Base-by-base conservation (phyloP, 2,329 filamentous ascomycete species). In the Calcarisporium arbuscula region DNA sequence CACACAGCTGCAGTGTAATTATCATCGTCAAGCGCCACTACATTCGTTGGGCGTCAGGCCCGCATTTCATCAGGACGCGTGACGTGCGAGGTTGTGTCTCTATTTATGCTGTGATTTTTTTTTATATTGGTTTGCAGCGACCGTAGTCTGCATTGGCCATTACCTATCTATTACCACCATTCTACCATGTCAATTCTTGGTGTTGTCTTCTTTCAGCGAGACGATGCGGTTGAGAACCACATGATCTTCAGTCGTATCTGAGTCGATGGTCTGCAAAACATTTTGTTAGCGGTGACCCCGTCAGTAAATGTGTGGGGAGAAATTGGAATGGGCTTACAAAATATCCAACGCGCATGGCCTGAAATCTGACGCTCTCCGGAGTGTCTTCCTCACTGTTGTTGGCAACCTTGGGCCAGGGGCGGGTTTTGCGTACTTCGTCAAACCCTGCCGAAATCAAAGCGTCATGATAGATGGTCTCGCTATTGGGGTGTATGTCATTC, bases 141-240 rank as follows among this genome's bases (percentile, higher is more conserved):
- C n/a, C n/a, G n/a, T n/a, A n/a, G n/a, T n/a, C n/a, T n/a, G n/a
- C n/a, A n/a, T n/a, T n/a, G n/a, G n/a, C n/a, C n/a, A n/a, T n/a
- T n/a, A n/a, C n/a, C n/a, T n/a, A n/a, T n/a, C n/a, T n/a, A n/a
- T n/a, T n/a, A n/a, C n/a, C n/a, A n/a, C n/a, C n/a, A n/a, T n/a
- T n/a, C n/a, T n/a, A n/a, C n/a, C n/a, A n/a, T n/a, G n/a, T 27
- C 34, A 30, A n/a, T 38, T 45, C 68, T 85, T 85, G 32, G 75
- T 75, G 16, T 72, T 64, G 53, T 90, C 85, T 61, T 94, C 87
- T 64, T 92, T 92, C 49, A 95, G 62, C 26, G 82, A 82, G 16
- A 95, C 87, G 48, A 95, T 94, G 34, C 85, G 74, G 63, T 95
- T 95, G 21, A 95, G 63, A 32, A 95, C 74, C 41, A 94, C 66